These are phyloP conservation scores for Colletotrichum incanum DNA, from an alignment of 2,329 filamentous ascomycete genomes.

Conservation along the genomic window DNA sequence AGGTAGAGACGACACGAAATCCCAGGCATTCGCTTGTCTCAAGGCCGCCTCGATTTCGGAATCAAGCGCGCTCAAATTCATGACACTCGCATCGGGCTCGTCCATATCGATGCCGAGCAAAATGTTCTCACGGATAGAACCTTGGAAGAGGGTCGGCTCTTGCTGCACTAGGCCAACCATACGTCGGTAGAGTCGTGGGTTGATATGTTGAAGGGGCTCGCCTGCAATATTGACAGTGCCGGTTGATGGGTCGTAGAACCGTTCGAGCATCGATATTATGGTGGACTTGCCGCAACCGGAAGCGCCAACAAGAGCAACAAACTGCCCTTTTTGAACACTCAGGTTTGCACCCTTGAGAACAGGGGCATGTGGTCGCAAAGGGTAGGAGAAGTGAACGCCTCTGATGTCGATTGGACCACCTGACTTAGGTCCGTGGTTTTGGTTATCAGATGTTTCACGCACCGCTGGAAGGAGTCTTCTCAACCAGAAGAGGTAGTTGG, in stretches of 20 bases:
- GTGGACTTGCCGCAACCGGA: constrained; percentile 74
- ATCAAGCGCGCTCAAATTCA: constrained; percentile 46
- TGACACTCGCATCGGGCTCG: not conserved
- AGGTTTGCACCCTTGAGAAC: not conserved
- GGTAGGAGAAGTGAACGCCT: not conserved
- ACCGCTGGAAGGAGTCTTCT: not conserved
- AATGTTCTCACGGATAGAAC: constrained; percentile 71
- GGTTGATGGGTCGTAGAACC: constrained; percentile 54
- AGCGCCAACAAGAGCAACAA: constrained; percentile 68
- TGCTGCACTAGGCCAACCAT: constrained; percentile 29
- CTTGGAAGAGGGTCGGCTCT: constrained; percentile 45
- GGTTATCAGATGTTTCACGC: not conserved
- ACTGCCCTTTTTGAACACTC: constrained; percentile 57
- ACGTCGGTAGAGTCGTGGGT: constrained; percentile 7
- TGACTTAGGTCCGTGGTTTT: not conserved
- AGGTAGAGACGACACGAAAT: constrained; percentile 70
- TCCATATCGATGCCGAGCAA: constrained; percentile 60
- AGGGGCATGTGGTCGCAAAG: not conserved
- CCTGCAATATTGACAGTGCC: constrained; percentile 9
- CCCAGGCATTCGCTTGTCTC: constrained; percentile 68
- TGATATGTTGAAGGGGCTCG: constrained; percentile 49
- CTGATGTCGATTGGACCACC: not conserved
- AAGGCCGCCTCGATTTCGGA: constrained; percentile 66
- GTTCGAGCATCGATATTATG: constrained; percentile 66
- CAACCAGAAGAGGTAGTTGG: constrained; percentile 10